phyloP scores from a whole-genome alignment of 805 yeast genomes.

The Cyberlindnera veronae region DNA sequence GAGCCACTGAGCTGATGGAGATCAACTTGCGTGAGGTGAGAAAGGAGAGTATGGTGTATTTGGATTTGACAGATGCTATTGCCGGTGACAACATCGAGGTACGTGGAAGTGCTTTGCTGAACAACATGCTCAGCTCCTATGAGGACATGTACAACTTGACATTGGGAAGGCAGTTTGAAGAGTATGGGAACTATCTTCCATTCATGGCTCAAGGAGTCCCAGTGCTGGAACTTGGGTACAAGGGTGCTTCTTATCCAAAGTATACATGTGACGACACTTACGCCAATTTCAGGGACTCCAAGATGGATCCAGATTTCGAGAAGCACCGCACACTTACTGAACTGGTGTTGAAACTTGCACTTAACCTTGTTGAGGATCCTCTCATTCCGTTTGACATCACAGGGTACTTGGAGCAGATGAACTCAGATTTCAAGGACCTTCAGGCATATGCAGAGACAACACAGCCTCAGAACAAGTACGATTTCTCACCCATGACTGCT shows the following conservation, averaged over 20 bases:
- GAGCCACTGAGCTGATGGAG: slow-evolving; percentile 77
- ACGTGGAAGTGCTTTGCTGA: slow-evolving; percentile 30
- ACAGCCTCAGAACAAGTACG: slow-evolving; percentile 24
- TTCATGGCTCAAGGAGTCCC: slow-evolving; percentile 67
- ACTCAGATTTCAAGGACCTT: slow-evolving; percentile 44
- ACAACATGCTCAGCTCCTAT: slow-evolving; percentile 21
- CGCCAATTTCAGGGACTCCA: slow-evolving; percentile 43
- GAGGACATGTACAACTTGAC: slow-evolving; percentile 54
- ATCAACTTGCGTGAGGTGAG: slow-evolving; percentile 47
- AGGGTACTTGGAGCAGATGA: slow-evolving; percentile 42
- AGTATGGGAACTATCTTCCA: slow-evolving; percentile 65
- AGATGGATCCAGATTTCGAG: slow-evolving; percentile 53
- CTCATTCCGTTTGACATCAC: slow-evolving; percentile 64
- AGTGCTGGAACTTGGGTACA: slow-evolving; percentile 55
- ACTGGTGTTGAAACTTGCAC: slow-evolving; percentile 46
- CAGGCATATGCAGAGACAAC: slow-evolving; percentile 32
- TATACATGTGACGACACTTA: slow-evolving; percentile 65
- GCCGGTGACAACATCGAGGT: slow-evolving; percentile 50
- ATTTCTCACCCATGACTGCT: slow-evolving; percentile 28
- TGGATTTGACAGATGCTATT: slow-evolving; percentile 70
- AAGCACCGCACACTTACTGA: slow-evolving; percentile 55
- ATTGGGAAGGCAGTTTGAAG: slow-evolving; percentile 27
- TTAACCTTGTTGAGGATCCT: slow-evolving; percentile 73
- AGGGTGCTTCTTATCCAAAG: slow-evolving; percentile 37
- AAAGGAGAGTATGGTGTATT: slow-evolving; percentile 61